These are phyloP conservation scores for Lepiota venenata DNA, from an alignment of 768 basidiomycete species.

Conservation along the genomic window DNA sequence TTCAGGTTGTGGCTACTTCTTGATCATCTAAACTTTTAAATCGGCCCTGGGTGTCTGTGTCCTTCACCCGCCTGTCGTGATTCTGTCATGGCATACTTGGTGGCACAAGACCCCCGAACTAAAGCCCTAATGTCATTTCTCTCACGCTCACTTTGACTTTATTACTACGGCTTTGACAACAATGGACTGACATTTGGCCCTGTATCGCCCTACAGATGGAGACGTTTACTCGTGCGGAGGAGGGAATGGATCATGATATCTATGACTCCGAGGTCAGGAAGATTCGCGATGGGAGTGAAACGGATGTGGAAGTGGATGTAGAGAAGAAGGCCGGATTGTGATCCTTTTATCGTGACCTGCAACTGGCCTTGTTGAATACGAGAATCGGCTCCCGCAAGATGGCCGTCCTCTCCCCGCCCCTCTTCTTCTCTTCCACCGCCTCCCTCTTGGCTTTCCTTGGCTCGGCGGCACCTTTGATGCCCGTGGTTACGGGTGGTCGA, in stretches of 20 bases:
- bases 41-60: neutral
- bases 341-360: slow-evolving; percentile 1
- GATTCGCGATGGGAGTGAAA: slow-evolving; percentile 23
- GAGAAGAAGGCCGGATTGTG: slow-evolving; percentile 11
- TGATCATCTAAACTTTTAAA: neutral
- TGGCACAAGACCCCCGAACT: neutral
- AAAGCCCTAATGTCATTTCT: neutral
- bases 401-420: slow-evolving; percentile 5
- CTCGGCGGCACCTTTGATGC: too few relatives aligned
- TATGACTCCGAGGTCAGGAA: slow-evolving; percentile 20
- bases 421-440: neutral
- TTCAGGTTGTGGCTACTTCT: neutral
- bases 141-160: neutral
- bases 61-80: neutral
- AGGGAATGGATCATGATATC: slow-evolving; percentile 16
- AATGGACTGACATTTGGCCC: neutral
- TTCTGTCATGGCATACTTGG: neutral
- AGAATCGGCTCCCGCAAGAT: neutral
- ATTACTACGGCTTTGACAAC: neutral
- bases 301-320: slow-evolving; percentile 29
- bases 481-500: too few relatives aligned
- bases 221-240: slow-evolving; percentile 41
- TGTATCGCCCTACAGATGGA: slow-evolving; percentile 36
- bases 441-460: too few relatives aligned
- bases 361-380: neutral